Conservation (phyloP, 345 rosid genomes). For the Gossypium mustelinum region DNA sequence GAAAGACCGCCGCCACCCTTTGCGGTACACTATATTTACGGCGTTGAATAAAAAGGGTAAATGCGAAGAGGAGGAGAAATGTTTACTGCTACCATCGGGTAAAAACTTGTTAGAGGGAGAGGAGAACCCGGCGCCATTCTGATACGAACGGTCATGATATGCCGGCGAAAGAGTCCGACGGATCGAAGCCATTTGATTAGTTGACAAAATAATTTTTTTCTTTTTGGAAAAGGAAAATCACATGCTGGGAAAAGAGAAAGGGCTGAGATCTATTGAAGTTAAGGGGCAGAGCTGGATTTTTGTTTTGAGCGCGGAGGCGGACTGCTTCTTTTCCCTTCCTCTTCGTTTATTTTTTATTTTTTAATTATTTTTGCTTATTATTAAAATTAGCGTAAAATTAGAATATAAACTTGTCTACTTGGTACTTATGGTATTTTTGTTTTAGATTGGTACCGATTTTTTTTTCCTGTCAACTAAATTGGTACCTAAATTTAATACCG, state of each 20-base stretch:
- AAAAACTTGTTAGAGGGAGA: slow-evolving; percentile 33
- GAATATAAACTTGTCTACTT: no score
- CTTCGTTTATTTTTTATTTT: not conserved
- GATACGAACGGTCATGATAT: slow-evolving; percentile 51
- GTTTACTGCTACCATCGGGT: slow-evolving; percentile 36
- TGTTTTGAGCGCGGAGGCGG: not conserved
- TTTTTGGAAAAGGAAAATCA: not conserved
- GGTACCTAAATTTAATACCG: fast-evolving
- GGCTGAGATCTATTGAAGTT: not conserved
- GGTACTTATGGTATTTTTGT: no score
- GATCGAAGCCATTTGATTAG: slow-evolving; percentile 58
- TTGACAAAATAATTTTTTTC: not conserved
- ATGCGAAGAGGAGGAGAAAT: slow-evolving; percentile 32
- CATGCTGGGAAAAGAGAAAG: not conserved
- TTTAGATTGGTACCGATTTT: fast-evolving
- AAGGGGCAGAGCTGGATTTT: not conserved
- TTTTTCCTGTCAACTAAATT: no score
- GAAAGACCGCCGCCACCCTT: slow-evolving; percentile 57
- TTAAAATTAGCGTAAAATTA: not conserved
- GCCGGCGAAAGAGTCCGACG: slow-evolving; percentile 89
- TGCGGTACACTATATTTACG: slow-evolving; percentile 31
- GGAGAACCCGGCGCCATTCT: slow-evolving; percentile 41
- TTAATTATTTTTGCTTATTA: not conserved
- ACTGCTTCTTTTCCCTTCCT: not conserved
- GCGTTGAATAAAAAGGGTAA: slow-evolving; percentile 23